phyloP scores from a whole-genome alignment of 2,329 filamentous ascomycete species.

The Monosporascus sp. region DNA sequence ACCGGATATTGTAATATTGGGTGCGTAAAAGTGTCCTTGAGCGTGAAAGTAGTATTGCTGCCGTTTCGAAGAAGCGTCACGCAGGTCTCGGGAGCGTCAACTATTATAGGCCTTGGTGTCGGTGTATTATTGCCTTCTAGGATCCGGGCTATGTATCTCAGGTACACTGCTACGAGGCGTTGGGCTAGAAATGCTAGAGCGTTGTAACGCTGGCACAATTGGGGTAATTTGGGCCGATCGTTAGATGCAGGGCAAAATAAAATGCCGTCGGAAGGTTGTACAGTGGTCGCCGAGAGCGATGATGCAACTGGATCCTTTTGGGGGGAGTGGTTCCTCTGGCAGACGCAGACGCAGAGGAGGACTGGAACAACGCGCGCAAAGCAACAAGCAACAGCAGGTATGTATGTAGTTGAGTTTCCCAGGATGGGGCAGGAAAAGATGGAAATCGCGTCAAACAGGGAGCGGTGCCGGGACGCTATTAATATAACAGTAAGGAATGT shows the following conservation, averaged over 20 bases:
- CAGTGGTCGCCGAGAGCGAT: conserved; percentile 18
- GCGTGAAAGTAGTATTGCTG: too few species aligned
- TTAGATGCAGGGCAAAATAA: conserved; percentile 21
- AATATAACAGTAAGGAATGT: conserved; percentile 19
- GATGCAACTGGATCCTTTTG: conserved; percentile 10
- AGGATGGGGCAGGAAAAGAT: conserved; percentile 1
- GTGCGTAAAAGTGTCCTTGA: too few species aligned
- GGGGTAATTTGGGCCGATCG: conserved; percentile 16
- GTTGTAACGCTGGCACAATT: conserved; percentile 10
- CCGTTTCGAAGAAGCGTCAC: conserved; percentile 21
- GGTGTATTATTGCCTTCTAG: conserved; percentile 22
- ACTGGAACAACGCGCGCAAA: too few species aligned
- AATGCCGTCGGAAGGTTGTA: conserved; percentile 23
- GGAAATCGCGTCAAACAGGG: conserved; percentile 3
- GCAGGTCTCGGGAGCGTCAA: conserved; percentile 24
- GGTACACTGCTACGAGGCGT: conserved; percentile 21
- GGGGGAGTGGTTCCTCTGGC: conserved; percentile 7
- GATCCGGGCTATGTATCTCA: conserved; percentile 19
- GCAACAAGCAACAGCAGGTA: conserved; percentile 2
- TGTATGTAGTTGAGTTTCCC: too few species aligned
- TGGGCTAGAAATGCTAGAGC: conserved; percentile 17
- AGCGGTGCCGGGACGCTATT: conserved; percentile 12
- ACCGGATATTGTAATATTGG: neutral
- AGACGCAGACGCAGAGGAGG: too few species aligned
- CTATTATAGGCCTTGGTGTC: conserved; percentile 23